These are phyloP conservation scores for Chaetoceros muelleri DNA, from an alignment of 108 stramenopile genomes.

Conservation along the genomic window DNA sequence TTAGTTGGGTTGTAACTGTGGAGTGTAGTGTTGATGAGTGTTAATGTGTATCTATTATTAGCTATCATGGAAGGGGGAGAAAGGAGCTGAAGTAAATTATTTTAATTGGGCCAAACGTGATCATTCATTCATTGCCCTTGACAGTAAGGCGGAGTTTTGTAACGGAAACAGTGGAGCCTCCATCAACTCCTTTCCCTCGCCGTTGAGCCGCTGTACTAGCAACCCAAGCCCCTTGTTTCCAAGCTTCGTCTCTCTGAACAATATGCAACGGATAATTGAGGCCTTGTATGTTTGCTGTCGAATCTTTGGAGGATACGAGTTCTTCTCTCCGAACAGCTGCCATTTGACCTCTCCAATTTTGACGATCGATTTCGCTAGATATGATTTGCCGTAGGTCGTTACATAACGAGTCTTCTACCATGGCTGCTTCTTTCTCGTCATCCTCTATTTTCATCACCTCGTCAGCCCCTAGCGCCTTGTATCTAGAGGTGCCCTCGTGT, in stretches of 20 bases:
- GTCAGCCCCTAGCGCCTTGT: slow-evolving; percentile 45
- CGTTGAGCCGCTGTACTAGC: slow-evolving; percentile 73
- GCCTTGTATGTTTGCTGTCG: slow-evolving; percentile 32
- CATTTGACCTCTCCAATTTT: slow-evolving; percentile 80
- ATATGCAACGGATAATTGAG: slow-evolving; percentile 69
- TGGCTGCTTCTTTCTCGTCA: slow-evolving; percentile 55
- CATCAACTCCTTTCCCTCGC: slow-evolving; percentile 53
- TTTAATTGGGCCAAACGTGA: neutral
- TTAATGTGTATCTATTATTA: neutral
- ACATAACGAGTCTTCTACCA: slow-evolving; percentile 48
- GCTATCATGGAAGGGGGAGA: too few relatives aligned
- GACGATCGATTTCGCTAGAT: slow-evolving; percentile 51
- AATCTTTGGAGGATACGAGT: slow-evolving; percentile 14
- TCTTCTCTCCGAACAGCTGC: slow-evolving; percentile 13
- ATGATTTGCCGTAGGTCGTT: slow-evolving; percentile 33
- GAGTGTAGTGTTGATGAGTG: neutral
- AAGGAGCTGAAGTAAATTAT: too few relatives aligned
- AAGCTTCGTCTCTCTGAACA: slow-evolving; percentile 55
- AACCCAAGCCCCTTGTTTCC: slow-evolving; percentile 80
- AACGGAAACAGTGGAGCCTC: slow-evolving; percentile 47
- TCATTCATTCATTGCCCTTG: slow-evolving; percentile 7
- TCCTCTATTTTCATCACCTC: slow-evolving; percentile 58
- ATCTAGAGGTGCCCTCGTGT: slow-evolving; percentile 41
- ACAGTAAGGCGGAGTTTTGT: slow-evolving; percentile 62
- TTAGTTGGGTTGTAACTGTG: too few relatives aligned